Percentiles rank a stretch among this genome's conserved stretches.
These are phyloP conservation scores for Musa beccarii DNA, from an alignment of 176 grass and related monocot genomes.

Conservation along the genomic window DNA sequence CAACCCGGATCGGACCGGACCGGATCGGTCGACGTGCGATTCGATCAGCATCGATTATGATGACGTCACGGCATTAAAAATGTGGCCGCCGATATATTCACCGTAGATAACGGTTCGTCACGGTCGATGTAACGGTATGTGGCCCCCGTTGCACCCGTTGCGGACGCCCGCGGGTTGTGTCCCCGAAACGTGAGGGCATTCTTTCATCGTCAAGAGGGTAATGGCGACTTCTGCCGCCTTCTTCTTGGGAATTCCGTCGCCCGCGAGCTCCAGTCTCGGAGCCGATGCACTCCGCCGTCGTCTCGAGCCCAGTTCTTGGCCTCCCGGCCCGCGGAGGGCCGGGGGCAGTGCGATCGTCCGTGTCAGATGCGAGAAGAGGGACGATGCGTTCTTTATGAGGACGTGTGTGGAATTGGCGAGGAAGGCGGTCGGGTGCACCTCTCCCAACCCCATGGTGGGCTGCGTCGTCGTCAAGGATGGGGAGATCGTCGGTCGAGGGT, in stretches of 20 bases:
- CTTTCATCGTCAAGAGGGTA: background rate
- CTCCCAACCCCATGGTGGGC: constrained; percentile 91
- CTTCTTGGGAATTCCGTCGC: background rate
- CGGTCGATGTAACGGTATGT: too few relatives aligned
- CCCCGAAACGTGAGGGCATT: too few relatives aligned
- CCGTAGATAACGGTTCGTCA: too few relatives aligned
- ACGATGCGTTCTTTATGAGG: constrained; percentile 60
- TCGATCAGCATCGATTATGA: too few relatives aligned
- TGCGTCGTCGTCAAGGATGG: constrained; percentile 77
- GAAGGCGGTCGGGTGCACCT: constrained; percentile 63
- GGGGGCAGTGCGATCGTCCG: background rate
- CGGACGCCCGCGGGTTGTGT: too few relatives aligned
- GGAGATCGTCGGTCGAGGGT: constrained; percentile 63
- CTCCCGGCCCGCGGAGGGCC: background rate
- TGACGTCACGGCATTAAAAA: too few relatives aligned
- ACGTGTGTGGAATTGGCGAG: constrained; percentile 68
- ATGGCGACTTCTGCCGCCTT: background rate
- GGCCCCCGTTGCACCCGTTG: too few relatives aligned
- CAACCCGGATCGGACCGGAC: too few relatives aligned
- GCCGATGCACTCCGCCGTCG: background rate
- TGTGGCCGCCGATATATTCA: too few relatives aligned
- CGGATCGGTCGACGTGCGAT: too few relatives aligned
- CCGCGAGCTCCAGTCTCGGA: background rate
- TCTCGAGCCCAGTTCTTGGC: background rate
- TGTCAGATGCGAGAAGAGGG: constrained; percentile 36